Percentiles rank a stretch among this genome's conserved stretches.
Conservation (phyloP, 495 filamentous ascomycete species). For the Neurospora cerealis region DNA sequence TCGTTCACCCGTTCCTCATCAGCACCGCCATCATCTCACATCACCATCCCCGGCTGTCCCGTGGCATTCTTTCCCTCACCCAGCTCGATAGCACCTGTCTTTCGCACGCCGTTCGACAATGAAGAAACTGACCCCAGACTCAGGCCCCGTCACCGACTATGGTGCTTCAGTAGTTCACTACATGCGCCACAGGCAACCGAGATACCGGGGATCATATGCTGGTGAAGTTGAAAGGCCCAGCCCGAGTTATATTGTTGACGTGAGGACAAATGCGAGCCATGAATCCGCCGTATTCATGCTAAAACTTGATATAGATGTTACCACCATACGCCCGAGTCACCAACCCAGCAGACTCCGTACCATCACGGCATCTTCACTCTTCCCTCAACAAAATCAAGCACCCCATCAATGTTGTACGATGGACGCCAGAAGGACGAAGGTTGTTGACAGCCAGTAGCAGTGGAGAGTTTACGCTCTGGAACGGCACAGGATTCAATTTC, state of each 20-base stretch:
- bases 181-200: constrained; percentile 77
- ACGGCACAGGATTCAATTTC: constrained; percentile 97
- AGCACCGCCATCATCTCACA: neutral
- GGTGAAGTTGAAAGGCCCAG: constrained; percentile 78
- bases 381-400: constrained; percentile 97
- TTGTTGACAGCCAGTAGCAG: constrained; percentile 88
- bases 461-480: constrained; percentile 97
- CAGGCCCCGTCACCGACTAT: constrained; percentile 89
- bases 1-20: neutral
- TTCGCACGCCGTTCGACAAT: neutral
- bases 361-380: constrained; percentile 82
- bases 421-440: constrained; percentile 91
- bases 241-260: constrained; percentile 80
- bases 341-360: constrained; percentile 71
- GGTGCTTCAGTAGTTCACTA: constrained; percentile 85
- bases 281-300: constrained; percentile 10
- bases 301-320: constrained; percentile 53
- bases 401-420: constrained; percentile 92
- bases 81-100: neutral
- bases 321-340: constrained; percentile 66
- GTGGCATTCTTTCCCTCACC: neutral
- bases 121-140: constrained; percentile 14
- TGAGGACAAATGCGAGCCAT: constrained; percentile 32
- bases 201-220: constrained; percentile 54
- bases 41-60: neutral